Conservation (phyloP, 1,284 basidiomycete species). For the Irpex sp. region DNA sequence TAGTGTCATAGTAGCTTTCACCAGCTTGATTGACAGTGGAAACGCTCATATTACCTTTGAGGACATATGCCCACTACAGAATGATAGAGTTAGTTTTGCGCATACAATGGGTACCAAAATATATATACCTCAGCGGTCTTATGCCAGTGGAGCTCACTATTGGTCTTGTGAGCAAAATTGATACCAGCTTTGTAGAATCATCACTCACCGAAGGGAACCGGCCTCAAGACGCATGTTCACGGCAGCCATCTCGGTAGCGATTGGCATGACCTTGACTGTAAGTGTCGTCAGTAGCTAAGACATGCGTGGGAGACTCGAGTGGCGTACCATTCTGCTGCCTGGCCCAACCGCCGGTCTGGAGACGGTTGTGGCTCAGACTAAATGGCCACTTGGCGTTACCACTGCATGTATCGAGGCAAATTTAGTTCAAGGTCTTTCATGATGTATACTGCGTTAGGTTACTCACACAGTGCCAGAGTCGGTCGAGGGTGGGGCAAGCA, state of each 20-base stretch:
- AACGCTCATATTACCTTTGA: slow-evolving; percentile 42
- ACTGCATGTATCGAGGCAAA: slow-evolving; percentile 25
- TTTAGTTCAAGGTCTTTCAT: too few species aligned
- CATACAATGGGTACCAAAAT: background rate
- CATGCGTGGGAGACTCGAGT: background rate
- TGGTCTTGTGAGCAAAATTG: background rate
- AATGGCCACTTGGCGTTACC: slow-evolving; percentile 72
- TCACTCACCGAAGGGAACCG: slow-evolving; percentile 55
- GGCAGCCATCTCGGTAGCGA: slow-evolving; percentile 59
- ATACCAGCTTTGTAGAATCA: background rate
- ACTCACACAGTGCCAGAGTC: slow-evolving; percentile 61
- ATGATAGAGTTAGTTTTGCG: background rate
- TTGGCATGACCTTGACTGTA: slow-evolving; percentile 55
- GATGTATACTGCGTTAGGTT: too few species aligned
- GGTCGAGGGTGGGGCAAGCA: slow-evolving; percentile 62
- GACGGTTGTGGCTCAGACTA: slow-evolving; percentile 61
- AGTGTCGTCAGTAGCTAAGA: slow-evolving; percentile 2
- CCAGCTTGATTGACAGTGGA: slow-evolving; percentile 59
- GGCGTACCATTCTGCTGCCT: slow-evolving; percentile 58
- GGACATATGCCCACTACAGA: slow-evolving; percentile 60
- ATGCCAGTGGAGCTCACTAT: slow-evolving; percentile 75
- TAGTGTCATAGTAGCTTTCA: slow-evolving; percentile 56
- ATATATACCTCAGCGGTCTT: slow-evolving; percentile 53
- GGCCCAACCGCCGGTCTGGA: slow-evolving; percentile 73
- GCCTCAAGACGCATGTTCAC: slow-evolving; percentile 69